Conservation (phyloP, 352 stramenopile species). For the Globisporangium iwayamae region DNA sequence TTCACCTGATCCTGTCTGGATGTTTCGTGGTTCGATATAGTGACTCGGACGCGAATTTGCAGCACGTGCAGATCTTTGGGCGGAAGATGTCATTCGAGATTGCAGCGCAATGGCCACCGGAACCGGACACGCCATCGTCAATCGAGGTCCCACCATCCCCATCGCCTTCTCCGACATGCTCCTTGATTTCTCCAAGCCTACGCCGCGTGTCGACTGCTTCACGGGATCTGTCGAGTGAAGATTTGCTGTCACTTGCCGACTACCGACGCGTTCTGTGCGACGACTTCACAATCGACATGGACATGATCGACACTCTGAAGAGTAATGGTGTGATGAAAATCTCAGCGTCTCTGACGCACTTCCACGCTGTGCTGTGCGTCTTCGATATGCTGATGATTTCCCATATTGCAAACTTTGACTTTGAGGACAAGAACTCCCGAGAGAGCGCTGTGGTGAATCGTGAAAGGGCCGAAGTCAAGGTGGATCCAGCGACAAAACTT, state of each 20-base stretch:
- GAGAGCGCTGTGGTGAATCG: neutral
- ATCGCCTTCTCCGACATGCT: constrained; percentile 21
- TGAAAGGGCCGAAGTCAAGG: neutral
- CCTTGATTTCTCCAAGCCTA: constrained; percentile 2
- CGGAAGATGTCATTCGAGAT: constrained; percentile 72
- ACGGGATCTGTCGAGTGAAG: neutral
- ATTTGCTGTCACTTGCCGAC: constrained; percentile 13
- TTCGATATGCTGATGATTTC: constrained; percentile 52
- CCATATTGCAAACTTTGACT: constrained; percentile 14
- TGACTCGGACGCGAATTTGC: constrained; percentile 35
- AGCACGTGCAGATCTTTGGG: constrained; percentile 57
- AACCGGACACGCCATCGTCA: constrained; percentile 12
- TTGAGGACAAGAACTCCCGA: constrained; percentile 4
- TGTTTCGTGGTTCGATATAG: constrained; percentile 57
- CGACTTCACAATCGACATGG: constrained; percentile 68
- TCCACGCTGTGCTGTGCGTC: constrained; percentile 60
- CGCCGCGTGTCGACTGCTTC: neutral
- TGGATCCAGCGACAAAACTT: neutral
- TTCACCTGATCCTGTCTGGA: constrained; percentile 59
- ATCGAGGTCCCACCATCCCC: constrained; percentile 19
- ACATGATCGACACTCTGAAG: constrained; percentile 48
- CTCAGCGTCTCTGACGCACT: constrained; percentile 58
- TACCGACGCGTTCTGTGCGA: constrained; percentile 68
- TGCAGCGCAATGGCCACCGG: constrained; percentile 49
- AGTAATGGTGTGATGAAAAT: constrained; percentile 44